phyloP scores from a whole-genome alignment of 306 rosid species.

The Acacia melanoxylon region DNA sequence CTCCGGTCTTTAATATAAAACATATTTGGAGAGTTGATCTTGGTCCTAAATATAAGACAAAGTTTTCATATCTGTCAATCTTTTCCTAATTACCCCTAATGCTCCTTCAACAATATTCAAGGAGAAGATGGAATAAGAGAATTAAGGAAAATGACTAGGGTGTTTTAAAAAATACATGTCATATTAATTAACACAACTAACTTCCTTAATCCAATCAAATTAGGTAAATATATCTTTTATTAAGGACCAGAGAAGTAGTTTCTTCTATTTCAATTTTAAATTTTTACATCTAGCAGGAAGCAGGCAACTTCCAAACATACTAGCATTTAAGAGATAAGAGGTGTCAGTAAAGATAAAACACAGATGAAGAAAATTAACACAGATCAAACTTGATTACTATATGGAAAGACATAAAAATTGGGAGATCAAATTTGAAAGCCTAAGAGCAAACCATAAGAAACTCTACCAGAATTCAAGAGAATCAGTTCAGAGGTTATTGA shows the following conservation, averaged over 20 bases:
- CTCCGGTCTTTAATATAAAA: too few species aligned
- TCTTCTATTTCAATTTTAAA: background rate
- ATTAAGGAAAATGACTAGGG: too few species aligned
- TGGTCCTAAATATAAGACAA: too few species aligned
- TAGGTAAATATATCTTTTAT: too few species aligned
- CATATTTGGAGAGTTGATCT: too few species aligned
- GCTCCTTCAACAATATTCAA: too few species aligned
- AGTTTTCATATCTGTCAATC: too few species aligned
- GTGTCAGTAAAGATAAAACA: background rate
- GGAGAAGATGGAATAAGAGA: too few species aligned
- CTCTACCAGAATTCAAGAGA: constrained; percentile 41
- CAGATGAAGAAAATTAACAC: background rate
- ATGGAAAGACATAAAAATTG: constrained; percentile 13
- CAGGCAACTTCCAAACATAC: background rate
- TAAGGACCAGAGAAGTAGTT: background rate
- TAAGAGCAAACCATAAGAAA: constrained; percentile 20
- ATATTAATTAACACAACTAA: too few species aligned
- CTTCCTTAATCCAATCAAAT: too few species aligned
- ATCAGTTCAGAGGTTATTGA: constrained; percentile 30
- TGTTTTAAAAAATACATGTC: too few species aligned
- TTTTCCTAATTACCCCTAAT: too few species aligned
- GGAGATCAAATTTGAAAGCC: background rate
- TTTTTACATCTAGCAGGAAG: background rate
- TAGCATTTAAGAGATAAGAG: background rate
- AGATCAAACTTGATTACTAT: constrained; percentile 2